phyloP scores from a whole-genome alignment of 2,329 filamentous ascomycete species.

The Aspergillus phoenicis region DNA sequence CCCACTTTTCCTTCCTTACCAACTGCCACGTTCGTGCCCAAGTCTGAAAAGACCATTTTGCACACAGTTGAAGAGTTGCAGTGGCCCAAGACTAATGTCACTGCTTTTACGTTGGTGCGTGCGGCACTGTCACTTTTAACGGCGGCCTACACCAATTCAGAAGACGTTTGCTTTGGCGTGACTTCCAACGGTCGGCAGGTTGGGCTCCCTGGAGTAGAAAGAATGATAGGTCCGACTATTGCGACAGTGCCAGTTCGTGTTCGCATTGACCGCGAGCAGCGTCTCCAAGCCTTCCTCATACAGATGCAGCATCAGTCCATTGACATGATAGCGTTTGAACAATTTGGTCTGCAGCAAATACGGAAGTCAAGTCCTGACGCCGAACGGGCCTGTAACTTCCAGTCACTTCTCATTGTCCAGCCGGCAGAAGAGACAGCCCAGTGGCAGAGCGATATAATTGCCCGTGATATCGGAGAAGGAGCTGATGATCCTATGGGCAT shows the following conservation, averaged over 20 bases:
- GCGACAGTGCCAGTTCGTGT: slow-evolving; percentile 6
- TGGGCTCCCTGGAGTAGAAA: neutral
- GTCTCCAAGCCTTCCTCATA: neutral
- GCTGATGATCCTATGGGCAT: neutral
- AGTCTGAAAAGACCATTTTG: neutral
- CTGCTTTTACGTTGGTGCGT: neutral
- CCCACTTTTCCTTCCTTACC: neutral
- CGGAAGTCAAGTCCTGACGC: slow-evolving; percentile 1
- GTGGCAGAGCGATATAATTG: neutral
- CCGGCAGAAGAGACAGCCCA: neutral
- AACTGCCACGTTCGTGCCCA: neutral
- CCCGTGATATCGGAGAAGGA: neutral
- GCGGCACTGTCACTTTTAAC: neutral
- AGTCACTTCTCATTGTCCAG: slow-evolving; percentile 8
- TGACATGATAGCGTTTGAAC: slow-evolving; percentile 5
- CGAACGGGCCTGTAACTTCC: slow-evolving; percentile 5
- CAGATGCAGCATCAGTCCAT: slow-evolving; percentile 2
- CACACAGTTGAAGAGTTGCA: neutral
- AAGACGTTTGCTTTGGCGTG: slow-evolving; percentile 4
- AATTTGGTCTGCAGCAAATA: slow-evolving; percentile 6
- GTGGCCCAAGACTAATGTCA: neutral
- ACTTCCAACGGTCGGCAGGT: slow-evolving; percentile 3
- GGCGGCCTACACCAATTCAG: neutral
- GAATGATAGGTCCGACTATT: slow-evolving; percentile 4
- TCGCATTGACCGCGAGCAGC: neutral